Conservation (phyloP, 257 asterid genomes). For the Eustoma russellianum region DNA sequence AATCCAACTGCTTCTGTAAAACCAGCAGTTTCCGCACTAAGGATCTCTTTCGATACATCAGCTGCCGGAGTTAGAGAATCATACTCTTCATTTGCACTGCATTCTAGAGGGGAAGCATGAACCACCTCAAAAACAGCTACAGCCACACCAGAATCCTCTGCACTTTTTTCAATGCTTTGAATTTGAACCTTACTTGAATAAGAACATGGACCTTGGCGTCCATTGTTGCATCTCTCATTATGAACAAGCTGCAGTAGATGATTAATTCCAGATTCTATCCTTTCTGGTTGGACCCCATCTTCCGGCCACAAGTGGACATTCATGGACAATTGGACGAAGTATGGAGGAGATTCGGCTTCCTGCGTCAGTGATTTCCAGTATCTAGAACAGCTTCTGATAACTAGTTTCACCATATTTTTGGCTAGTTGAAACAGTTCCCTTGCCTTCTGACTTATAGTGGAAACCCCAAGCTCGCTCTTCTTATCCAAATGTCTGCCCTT, state of each 20-base stretch:
- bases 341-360: constrained; percentile 99
- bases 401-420: constrained; percentile 32
- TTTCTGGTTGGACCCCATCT: constrained; percentile 98
- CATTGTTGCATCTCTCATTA: constrained; percentile 55
- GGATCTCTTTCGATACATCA: constrained; percentile 83
- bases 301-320: constrained; percentile 90
- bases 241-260: constrained; percentile 67
- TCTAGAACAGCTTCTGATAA: constrained; percentile 48
- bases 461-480: constrained; percentile 25
- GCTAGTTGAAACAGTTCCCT: constrained; percentile 35
- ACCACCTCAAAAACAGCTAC: constrained; percentile 95
- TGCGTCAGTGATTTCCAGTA: constrained; percentile 98
- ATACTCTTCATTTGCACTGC: constrained; percentile 48
- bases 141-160: constrained; percentile 50
- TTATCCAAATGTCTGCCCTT: constrained; percentile 36
- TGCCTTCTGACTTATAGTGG: constrained; percentile 56
- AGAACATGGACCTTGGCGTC: constrained; percentile 41
- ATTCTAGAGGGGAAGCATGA: constrained; percentile 62
- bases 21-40: constrained; percentile 42
- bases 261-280: constrained; percentile 90
- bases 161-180: constrained; percentile 84
- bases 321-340: constrained; percentile 91
- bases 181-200: constrained; percentile 91
- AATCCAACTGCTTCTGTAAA: constrained; percentile 57
- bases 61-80: constrained; percentile 97